A percentile compares a stretch with the other conserved stretches of the same genome.
phyloP scores from a whole-genome alignment of 345 rosid genomes.

The Dovyalis caffra region DNA sequence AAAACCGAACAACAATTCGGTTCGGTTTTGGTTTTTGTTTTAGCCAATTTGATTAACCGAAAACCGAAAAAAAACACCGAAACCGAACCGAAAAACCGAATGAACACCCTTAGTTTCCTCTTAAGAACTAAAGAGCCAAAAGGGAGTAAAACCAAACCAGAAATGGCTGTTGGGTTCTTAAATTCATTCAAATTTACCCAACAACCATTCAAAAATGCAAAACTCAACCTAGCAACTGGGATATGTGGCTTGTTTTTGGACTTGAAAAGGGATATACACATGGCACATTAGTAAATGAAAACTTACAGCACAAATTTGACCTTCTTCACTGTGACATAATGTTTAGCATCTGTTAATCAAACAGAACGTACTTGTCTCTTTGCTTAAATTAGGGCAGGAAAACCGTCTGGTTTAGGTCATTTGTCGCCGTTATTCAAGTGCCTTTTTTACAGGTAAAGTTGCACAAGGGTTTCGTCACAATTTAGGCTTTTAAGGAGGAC shows the following conservation, averaged over 20 bases:
- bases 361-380: not conserved
- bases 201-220: not conserved
- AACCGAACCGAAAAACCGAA: no score
- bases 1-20: no score
- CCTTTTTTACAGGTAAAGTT: constrained; percentile 15
- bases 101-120: no score
- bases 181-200: not conserved
- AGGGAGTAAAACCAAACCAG: not conserved
- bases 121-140: not conserved
- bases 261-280: not conserved
- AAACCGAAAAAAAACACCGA: no score
- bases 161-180: not conserved
- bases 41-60: no score
- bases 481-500: constrained; percentile 54
- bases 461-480: constrained; percentile 18
- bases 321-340: not conserved
- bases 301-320: not conserved
- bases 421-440: constrained; percentile 14
- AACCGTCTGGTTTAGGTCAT: not conserved
- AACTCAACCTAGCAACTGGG: not conserved
- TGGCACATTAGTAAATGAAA: no score
- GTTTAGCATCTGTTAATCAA: no score
- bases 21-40: no score
- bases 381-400: constrained; percentile 5
- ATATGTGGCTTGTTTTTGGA: not conserved